Evolutionary conservation across 768 basidiomycete species (phyloP), one percentile per base, ranked within the genome.

Genomic region (Pisolithus sp.): DNA sequence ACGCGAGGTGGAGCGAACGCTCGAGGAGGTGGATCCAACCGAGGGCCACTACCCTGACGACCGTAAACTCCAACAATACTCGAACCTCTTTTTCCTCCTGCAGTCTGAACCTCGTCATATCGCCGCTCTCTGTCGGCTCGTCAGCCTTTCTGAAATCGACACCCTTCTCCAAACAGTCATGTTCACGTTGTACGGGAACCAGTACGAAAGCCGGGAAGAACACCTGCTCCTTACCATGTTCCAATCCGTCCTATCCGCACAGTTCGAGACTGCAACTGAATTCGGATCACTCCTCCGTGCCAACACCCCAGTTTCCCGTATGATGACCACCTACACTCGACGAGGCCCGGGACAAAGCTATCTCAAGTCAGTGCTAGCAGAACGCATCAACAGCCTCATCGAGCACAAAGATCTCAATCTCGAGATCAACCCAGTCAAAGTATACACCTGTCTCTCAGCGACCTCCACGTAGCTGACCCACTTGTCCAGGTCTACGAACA

Each of bases 261-360:
- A 99, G 70, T 99, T 99, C 74, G 96, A 99, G 71, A 97, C 92
- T 2, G 93, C 96, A 15, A 95, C 93, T 49, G 96, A 99, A 69
- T 98, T 99, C 60, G 94, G 95, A n/a, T 98, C 95, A 5, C 79
- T 99, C 10, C 82, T 99, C 26, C 90, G 96, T 49, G 96, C 96
- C 53, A 99, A 99, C 71, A 99, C 96, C 46, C 96, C 96, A 44
- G 96, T 99, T 21, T 97, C 93, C 46, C 86, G 96, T 37, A 99
- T 99, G 96, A 99, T 99, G 96, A 99, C 96, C 42, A 98, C 96
- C 18, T 99, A 99, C 71, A 98, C 96, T 49, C 89, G 96, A 54
- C 88, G 96, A 50, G 96, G 96, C 52, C 96, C 96, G 1, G 96
- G 96, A 51, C 96, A 98, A 70, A 93, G 92, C 61, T 99, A 98